A percentile compares a stretch with the other conserved stretches of the same genome.
phyloP scores from a whole-genome alignment of 768 basidiomycete species.

The Cystobasidium ongulense region DNA sequence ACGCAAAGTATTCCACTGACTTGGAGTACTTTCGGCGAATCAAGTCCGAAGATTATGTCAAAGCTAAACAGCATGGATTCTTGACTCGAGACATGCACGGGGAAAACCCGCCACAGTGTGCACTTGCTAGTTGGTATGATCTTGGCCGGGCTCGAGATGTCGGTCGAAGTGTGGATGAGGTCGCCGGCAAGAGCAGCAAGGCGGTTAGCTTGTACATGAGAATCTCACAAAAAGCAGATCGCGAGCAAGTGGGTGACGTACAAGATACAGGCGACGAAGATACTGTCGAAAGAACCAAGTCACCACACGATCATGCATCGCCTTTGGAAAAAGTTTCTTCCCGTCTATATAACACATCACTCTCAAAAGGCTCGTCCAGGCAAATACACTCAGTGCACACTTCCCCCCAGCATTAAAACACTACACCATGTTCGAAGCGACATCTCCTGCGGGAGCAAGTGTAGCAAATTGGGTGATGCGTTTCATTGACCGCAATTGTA shows the following conservation, averaged over 20 bases:
- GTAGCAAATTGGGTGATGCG: too few relatives aligned
- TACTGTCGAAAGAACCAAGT: neutral
- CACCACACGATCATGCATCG: neutral
- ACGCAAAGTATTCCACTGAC: conserved; percentile 43
- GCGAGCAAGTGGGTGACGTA: conserved; percentile 9
- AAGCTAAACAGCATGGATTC: conserved; percentile 43
- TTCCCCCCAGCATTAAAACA: too few relatives aligned
- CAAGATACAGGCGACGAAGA: neutral
- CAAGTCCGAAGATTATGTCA: conserved; percentile 40
- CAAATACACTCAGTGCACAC: too few relatives aligned
- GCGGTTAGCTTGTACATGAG: conserved; percentile 19
- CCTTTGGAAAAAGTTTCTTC: neutral
- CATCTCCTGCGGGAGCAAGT: too few relatives aligned
- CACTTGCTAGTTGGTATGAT: conserved; percentile 28
- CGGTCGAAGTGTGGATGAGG: conserved; percentile 11
- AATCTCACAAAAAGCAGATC: conserved; percentile 17
- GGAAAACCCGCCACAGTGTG: conserved; percentile 26
- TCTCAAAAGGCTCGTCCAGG: too few relatives aligned
- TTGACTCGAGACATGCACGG: conserved; percentile 42
- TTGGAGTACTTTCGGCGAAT: conserved; percentile 41
- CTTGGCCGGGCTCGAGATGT: neutral
- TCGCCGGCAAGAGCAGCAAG: conserved; percentile 1
- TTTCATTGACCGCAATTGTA: too few relatives aligned
- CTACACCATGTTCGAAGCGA: too few relatives aligned
- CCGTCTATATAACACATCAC: neutral